These are phyloP conservation scores for Gaultheria prostrata DNA, from an alignment of 148 eudicot species.

Conservation along the genomic window DNA sequence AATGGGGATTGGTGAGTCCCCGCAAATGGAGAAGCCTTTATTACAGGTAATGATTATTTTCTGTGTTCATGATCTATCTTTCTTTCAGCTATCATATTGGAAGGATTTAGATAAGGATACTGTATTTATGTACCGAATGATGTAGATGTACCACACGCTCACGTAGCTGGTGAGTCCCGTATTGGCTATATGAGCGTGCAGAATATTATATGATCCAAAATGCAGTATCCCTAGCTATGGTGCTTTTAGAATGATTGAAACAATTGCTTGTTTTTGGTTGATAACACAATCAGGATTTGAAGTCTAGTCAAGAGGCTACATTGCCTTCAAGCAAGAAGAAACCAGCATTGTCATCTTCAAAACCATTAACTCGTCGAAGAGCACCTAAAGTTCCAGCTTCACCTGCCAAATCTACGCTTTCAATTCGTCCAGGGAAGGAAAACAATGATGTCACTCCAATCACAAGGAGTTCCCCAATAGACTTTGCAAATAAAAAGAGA, in stretches of 20 bases:
- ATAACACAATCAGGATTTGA: conserved; percentile 26
- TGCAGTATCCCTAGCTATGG: background rate
- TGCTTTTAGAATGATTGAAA: background rate
- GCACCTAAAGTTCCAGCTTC: conserved; percentile 39
- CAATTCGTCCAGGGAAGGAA: conserved; percentile 48
- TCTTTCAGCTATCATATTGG: background rate
- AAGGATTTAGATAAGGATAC: background rate
- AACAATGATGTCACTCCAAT: conserved; percentile 43
- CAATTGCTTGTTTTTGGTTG: conserved; percentile 17
- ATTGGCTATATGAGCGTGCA: background rate
- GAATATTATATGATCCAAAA: background rate
- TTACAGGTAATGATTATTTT: conserved; percentile 40
- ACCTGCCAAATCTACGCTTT: conserved; percentile 38
- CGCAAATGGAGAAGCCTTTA: conserved; percentile 46
- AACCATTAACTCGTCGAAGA: conserved; percentile 33
- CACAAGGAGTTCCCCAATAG: conserved; percentile 31
- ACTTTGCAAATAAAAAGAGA: conserved; percentile 38
- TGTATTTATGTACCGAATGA: background rate
- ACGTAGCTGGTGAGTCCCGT: background rate
- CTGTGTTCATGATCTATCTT: background rate
- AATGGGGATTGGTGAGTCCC: conserved; percentile 22
- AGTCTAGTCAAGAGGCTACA: conserved; percentile 26
- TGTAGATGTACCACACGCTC: background rate
- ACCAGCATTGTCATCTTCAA: conserved; percentile 46
- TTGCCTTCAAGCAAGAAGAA: conserved; percentile 42